Evolutionary conservation across 2,329 filamentous ascomycete species (phyloP).

Genomic region (Fusarium nygamai): DNA sequence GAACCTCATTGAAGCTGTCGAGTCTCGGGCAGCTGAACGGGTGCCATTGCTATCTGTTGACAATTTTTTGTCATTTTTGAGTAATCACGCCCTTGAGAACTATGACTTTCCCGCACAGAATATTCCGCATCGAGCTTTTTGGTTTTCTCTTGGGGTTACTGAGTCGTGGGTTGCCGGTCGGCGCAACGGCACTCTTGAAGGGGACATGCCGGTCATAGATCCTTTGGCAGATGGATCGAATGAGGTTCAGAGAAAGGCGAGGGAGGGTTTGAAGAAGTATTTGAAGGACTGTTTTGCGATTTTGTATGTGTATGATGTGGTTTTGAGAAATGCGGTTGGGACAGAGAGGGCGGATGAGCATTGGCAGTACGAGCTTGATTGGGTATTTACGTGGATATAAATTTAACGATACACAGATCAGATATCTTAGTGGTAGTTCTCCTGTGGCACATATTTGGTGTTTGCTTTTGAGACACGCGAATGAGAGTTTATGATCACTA

Average conservation of each 20-base stretch:
- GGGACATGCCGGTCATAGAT: not conserved
- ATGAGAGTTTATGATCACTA: too few relatives aligned
- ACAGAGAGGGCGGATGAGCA: fast-evolving
- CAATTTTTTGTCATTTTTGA: not conserved
- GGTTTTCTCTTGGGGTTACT: not conserved
- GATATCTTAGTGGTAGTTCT: too few relatives aligned
- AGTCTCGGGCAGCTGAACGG: not conserved
- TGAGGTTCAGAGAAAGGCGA: not conserved
- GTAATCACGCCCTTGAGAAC: not conserved
- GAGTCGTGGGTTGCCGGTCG: not conserved
- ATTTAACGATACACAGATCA: too few relatives aligned
- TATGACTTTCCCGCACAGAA: slow-evolving; percentile 11
- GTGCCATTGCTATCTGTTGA: not conserved
- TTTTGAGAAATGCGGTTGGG: not conserved
- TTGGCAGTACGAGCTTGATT: not conserved
- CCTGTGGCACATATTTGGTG: too few relatives aligned
- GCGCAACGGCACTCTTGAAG: fast-evolving
- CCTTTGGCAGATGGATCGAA: not conserved
- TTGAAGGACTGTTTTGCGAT: slow-evolving; percentile 12
- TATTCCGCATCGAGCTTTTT: slow-evolving; percentile 7
- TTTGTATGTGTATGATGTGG: not conserved
- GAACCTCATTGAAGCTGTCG: slow-evolving; percentile 11
- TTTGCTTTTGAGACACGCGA: too few relatives aligned
- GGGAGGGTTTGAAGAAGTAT: not conserved
- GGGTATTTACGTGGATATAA: fast-evolving